Evolutionary conservation across 768 basidiomycete genomes (phyloP).

Genomic region (Leccinum subgranulosum): DNA sequence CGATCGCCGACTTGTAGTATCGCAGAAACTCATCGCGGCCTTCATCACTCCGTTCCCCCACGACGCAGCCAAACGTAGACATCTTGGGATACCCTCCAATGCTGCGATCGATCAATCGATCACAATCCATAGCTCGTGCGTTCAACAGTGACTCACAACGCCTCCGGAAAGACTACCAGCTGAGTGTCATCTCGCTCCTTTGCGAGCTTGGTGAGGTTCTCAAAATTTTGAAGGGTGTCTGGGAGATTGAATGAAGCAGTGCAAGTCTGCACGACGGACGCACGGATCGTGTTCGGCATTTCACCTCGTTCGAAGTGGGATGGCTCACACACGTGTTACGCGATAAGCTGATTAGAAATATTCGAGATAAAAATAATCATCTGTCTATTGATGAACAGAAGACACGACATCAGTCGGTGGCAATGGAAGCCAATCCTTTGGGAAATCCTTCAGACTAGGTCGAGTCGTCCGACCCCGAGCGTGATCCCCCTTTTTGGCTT

Average conservation of each 20-base stretch:
- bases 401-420: conserved; percentile 1
- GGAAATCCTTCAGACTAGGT: conserved; percentile 77
- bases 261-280: conserved; percentile 53
- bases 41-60: conserved; percentile 47
- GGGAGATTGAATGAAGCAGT: conserved; percentile 43
- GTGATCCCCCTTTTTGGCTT: conserved; percentile 73
- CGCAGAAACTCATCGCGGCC: conserved; percentile 59
- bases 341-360: conserved; percentile 1
- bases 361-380: conserved; percentile 1
- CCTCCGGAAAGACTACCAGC: conserved; percentile 56
- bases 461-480: conserved; percentile 51
- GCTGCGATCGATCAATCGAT: conserved; percentile 25
- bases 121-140: not conserved
- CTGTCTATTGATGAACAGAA: conserved; percentile 9
- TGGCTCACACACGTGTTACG: not conserved
- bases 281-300: conserved; percentile 38
- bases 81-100: conserved; percentile 61
- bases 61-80: conserved; percentile 40
- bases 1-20: conserved; percentile 54
- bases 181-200: conserved; percentile 45
- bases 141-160: conserved; percentile 40
- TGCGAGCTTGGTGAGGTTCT: conserved; percentile 42
- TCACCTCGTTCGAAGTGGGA: not conserved
- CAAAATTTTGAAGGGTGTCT: conserved; percentile 49
- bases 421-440: conserved; percentile 74